Base-by-base conservation (phyloP, 2,329 filamentous ascomycete genomes). In the Penicillium verrucosum region DNA sequence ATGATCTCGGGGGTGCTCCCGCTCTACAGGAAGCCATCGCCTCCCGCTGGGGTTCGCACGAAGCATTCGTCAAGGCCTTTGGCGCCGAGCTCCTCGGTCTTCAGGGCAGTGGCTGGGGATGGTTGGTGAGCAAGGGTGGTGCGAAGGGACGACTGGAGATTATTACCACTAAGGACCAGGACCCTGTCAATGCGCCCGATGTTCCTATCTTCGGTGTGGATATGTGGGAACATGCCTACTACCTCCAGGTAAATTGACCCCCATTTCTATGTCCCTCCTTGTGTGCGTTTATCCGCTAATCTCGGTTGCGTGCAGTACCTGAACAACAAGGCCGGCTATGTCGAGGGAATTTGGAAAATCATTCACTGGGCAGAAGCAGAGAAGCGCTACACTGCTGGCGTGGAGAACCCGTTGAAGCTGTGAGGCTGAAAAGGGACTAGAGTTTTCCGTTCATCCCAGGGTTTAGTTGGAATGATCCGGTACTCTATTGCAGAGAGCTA, bases 151-250 rank as follows among this genome's bases (percentile, higher is more conserved):
- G 76, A 40, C 73, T 96, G 63, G 82, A 85, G 55, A 89, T 96
- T 62, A 80, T 88, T 9, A 91, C 88, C 0, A 92, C 89, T n/a
- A 90, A 91, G 72, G 90, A 96, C 70, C 91, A 96, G 77, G 91
- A 95, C 69, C 87, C 88, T 1, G 82, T 96, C 21, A 80, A 92
- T 41, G 89, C 89, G 29, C 86, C 86, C 69, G 88, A 87, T 69
- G 82, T 87, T 62, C 91, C 92, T 8, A 78, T 96, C 27, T 78
- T 97, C 50, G 90, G 90, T 0, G 81, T 96, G 2, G 91, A 96
- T 72, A 93, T 95, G 85, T 95, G 90, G 91, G 91, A 96, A 78
- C 91, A 96, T 77, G 91, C 91, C 0, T 96, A 95, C 71, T 96
- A 96, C 70, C 77, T 95, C 18, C 90, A 90, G 80, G 85, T 87